Evolutionary conservation across 768 basidiomycete genomes (phyloP), one percentile per base, ranked within the genome.

Genomic region (Naematelia encephala): DNA sequence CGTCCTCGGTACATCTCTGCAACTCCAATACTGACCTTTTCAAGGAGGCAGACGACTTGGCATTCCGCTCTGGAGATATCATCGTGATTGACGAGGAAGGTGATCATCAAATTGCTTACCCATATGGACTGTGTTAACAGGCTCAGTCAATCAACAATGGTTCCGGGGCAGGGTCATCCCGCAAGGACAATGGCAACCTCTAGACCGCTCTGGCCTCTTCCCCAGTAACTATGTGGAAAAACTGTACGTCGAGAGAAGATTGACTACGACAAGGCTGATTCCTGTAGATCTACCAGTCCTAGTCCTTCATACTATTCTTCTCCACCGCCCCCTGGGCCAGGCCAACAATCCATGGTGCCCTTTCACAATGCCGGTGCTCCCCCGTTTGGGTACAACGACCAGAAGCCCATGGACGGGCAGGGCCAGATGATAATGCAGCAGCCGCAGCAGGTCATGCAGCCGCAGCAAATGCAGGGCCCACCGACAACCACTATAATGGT

Each of bases 11-110:
- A 12, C 1, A 14, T 23, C 14, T 11, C 39, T 19, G 30, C 19
- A 22, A 11, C 23, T 34, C 29, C 3, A 28, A 13, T 16, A 39
- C 56, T 60, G 54, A 60, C 44, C 22, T 46, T 42, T 48, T 54
- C 25, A 14, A 90, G 87, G 87, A 89, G 39, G 89, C 87, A 4
- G 83, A 86, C 27, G 90, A 93, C 70, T 80, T 93, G 5, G 82
- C 84, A 1, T 91, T 93, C 80, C 68, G 80, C 26, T 71, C 82
- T 0, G 90, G 89, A 1, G 90, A 91, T 68, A 81, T 83, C 39
- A 81, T 93, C 57, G 86, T 88, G 50, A 81, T 93, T 54, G 76
- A 87, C 47, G 83, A 86, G 55, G 87, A 91, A 49, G 71, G 71
- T 73, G 52, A 26, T 28, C 34, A 39, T 46, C n/a, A 5, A 2